Evolutionary conservation across 2,329 filamentous ascomycete genomes (phyloP).

Genomic region (Fusarium penzigii): DNA sequence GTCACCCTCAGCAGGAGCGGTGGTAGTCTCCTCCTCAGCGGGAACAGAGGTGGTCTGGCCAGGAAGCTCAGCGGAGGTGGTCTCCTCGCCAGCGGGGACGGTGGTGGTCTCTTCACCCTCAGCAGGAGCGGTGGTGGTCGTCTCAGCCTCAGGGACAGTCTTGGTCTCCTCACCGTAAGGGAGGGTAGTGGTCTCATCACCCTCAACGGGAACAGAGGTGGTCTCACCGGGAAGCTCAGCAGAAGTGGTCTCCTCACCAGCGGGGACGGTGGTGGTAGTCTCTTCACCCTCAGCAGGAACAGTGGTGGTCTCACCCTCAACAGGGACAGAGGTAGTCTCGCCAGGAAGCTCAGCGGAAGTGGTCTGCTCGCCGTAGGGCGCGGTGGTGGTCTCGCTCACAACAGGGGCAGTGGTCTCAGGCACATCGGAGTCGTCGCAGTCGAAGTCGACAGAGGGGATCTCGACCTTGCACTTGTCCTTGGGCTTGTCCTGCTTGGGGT

Average conservation of each 20-base stretch:
- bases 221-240: not conserved
- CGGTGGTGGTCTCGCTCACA: constrained; percentile 20
- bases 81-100: constrained; percentile 35
- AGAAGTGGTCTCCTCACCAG: constrained; percentile 14
- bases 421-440: constrained; percentile 54
- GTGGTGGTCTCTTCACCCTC: no score
- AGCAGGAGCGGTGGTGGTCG: no score
- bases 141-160: no score
- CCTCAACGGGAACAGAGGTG: constrained; percentile 5
- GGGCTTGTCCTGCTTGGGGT: constrained; percentile 56
- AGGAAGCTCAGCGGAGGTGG: constrained; percentile 30
- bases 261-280: constrained; percentile 14
- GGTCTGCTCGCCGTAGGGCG: constrained; percentile 13
- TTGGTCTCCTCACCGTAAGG: constrained; percentile 10
- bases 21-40: not conserved
- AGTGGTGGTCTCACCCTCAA: constrained; percentile 16
- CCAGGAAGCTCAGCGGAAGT: constrained; percentile 20
- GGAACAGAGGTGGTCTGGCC: constrained; percentile 16
- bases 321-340: constrained; percentile 31
- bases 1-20: constrained; percentile 12
- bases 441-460: constrained; percentile 73
- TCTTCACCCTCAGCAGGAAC: constrained; percentile 6
- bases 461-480: constrained; percentile 68
- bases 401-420: constrained; percentile 16
- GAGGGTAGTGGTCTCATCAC: constrained; percentile 6